These are phyloP conservation scores for Scheffersomyces insectosa DNA, from an alignment of 1,139 yeast species.

Conservation along the genomic window DNA sequence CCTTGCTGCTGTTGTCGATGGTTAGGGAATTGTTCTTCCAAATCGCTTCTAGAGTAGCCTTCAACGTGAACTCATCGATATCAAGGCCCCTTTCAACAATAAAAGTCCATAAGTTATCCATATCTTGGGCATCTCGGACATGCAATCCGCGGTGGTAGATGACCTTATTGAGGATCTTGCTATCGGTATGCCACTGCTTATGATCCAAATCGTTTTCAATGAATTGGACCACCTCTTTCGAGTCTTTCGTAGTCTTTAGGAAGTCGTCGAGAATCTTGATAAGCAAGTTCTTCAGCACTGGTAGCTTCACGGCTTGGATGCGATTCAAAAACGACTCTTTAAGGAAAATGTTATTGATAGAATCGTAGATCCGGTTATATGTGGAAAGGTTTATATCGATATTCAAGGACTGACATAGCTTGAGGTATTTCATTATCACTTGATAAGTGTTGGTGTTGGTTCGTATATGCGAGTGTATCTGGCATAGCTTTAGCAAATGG, in stretches of 20 bases:
- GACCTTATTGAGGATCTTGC: slow-evolving; percentile 32
- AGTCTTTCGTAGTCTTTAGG: slow-evolving; percentile 25
- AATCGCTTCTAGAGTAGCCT: slow-evolving; percentile 13
- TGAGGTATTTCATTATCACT: slow-evolving; percentile 32
- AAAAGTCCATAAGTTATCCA: slow-evolving; percentile 13
- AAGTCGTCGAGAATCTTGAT: slow-evolving; percentile 39
- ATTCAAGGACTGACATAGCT: slow-evolving; percentile 25
- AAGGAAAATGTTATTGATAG: slow-evolving; percentile 37
- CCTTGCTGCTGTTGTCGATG: slow-evolving; percentile 5
- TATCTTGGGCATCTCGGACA: slow-evolving; percentile 12
- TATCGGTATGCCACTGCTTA: slow-evolving; percentile 31
- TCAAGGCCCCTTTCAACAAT: slow-evolving; percentile 4
- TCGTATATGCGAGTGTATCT: slow-evolving; percentile 35
- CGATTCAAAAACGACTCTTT: slow-evolving; percentile 38
- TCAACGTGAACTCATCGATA: slow-evolving; percentile 14
- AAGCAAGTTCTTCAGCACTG: slow-evolving; percentile 33
- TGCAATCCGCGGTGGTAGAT: slow-evolving; percentile 20
- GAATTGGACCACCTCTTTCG: slow-evolving; percentile 30
- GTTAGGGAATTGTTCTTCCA: slow-evolving; percentile 10
- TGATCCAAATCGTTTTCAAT: slow-evolving; percentile 35
- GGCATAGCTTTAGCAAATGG: slow-evolving; percentile 31
- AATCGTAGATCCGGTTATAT: slow-evolving; percentile 40
- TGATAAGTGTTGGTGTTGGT: slow-evolving; percentile 34
- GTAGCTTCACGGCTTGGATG: slow-evolving; percentile 32
- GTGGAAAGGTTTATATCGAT: slow-evolving; percentile 38